A percentile compares a stretch with the other conserved stretches of the same genome.
Evolutionary conservation across 306 rosid genomes (phyloP).

Genomic region (Inga oerstediana): DNA sequence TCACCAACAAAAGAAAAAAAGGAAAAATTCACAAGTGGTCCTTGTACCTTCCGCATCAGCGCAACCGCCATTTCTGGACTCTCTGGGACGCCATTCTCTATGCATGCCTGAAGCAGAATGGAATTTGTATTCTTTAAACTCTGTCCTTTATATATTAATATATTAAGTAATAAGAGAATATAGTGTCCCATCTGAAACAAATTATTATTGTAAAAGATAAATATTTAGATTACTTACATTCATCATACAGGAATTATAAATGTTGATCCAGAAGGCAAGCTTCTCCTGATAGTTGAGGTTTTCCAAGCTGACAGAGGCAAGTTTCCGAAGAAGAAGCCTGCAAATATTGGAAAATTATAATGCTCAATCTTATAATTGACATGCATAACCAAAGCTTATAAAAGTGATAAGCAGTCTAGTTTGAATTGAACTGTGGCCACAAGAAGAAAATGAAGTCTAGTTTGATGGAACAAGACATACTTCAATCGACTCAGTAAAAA

Average conservation of each 20-base stretch:
- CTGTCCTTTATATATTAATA: neutral
- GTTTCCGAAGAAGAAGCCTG: constrained; percentile 74
- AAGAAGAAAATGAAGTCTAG: neutral
- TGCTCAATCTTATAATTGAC: constrained; percentile 2
- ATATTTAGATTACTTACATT: constrained; percentile 45
- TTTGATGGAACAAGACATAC: constrained; percentile 47
- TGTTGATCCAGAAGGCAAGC: constrained; percentile 90
- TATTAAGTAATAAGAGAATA: neutral
- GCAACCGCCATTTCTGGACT: constrained; percentile 68
- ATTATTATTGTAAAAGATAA: neutral
- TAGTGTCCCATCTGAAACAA: neutral
- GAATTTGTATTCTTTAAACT: constrained; percentile 1
- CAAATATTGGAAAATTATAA: neutral
- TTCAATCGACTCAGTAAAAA: constrained; percentile 72
- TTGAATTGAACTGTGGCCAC: neutral
- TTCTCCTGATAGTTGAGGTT: constrained; percentile 78
- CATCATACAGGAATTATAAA: constrained; percentile 88
- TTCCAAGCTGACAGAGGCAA: constrained; percentile 61
- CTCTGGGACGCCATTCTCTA: constrained; percentile 72
- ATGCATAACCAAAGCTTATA: neutral
- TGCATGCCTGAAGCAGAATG: constrained; percentile 56
- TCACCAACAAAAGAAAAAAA: neutral
- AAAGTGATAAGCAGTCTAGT: neutral
- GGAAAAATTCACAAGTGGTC: neutral
- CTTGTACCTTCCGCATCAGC: constrained; percentile 67